phyloP scores from a whole-genome alignment of 176 grass and related monocot genomes.

The Aegilops bicornis region DNA sequence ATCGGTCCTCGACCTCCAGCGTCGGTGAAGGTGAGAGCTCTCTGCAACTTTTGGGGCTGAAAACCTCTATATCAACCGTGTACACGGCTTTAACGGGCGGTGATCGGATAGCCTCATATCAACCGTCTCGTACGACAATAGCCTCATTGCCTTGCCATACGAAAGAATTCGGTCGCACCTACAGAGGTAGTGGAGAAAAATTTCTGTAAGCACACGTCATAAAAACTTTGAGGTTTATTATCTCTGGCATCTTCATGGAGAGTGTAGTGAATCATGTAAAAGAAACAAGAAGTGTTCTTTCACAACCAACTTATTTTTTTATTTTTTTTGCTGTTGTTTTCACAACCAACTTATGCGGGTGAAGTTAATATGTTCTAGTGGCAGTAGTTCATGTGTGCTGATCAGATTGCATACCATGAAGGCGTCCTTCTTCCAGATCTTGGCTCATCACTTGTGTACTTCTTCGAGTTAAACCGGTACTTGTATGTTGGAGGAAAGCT shows the following conservation, averaged over 20 bases:
- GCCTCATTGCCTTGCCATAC: constrained; percentile 67
- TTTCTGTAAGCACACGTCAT: neutral
- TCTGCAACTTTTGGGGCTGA: constrained; percentile 80
- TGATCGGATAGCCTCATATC: constrained; percentile 83
- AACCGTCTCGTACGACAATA: constrained; percentile 55
- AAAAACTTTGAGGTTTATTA: neutral
- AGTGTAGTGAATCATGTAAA: neutral
- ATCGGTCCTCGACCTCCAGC: constrained; percentile 76
- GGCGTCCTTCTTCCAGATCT: constrained; percentile 84
- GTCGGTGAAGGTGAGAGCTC: constrained; percentile 96
- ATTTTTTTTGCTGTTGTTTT: no score
- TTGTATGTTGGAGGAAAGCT: constrained; percentile 90
- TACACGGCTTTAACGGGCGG: constrained; percentile 75
- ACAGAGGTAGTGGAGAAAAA: neutral
- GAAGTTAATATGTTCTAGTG: neutral
- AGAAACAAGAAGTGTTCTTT: neutral
- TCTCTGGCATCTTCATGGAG: no score
- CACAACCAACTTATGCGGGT: neutral
- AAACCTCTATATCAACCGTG: constrained; percentile 76
- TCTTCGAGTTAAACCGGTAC: constrained; percentile 80
- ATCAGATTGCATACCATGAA: constrained; percentile 64
- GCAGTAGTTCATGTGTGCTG: neutral
- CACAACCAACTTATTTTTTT: neutral
- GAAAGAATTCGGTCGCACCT: constrained; percentile 96
- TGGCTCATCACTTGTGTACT: constrained; percentile 74